phyloP scores from a whole-genome alignment of 495 filamentous ascomycete species.

The Cercophora newfieldiana region DNA sequence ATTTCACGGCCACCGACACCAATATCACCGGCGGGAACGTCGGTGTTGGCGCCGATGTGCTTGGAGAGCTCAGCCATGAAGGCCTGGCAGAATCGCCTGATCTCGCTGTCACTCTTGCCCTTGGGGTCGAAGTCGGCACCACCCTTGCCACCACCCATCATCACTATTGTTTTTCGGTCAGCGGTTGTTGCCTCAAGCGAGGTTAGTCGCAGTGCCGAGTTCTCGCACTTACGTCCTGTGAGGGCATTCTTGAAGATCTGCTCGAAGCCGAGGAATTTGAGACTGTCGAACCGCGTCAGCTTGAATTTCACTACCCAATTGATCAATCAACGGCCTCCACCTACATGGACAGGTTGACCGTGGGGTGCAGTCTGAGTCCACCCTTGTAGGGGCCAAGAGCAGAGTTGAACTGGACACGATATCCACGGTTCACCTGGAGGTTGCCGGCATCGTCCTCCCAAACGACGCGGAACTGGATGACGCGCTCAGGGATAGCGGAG shows the following conservation, averaged over 20 bases:
- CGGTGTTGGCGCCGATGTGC: constrained; percentile 95
- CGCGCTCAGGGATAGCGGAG: constrained; percentile 87
- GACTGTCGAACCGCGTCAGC: constrained; percentile 36
- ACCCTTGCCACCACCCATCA: constrained; percentile 98
- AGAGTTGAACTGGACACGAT: constrained; percentile 98
- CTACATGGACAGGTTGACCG: constrained; percentile 89
- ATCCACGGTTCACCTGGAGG: constrained; percentile 93
- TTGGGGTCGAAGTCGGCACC: constrained; percentile 99
- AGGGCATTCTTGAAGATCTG: constrained; percentile 99
- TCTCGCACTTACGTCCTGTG: constrained; percentile 73
- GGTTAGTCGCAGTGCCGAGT: not conserved
- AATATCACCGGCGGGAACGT: constrained; percentile 94
- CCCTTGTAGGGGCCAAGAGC: constrained; percentile 98
- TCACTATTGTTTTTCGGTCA: constrained; percentile 57
- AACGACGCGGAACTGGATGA: constrained; percentile 95
- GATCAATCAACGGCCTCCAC: not conserved
- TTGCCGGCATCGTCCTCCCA: constrained; percentile 94
- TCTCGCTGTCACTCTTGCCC: constrained; percentile 96
- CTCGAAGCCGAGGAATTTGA: constrained; percentile 99
- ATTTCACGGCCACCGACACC: constrained; percentile 88
- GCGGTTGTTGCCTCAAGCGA: constrained; percentile 16
- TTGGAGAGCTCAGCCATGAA: constrained; percentile 95
- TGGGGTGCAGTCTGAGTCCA: constrained; percentile 91
- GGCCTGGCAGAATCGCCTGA: constrained; percentile 92
- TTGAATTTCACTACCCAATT: not conserved